phyloP scores from a whole-genome alignment of 2,329 filamentous ascomycete genomes.

The Penicillium sp. region DNA sequence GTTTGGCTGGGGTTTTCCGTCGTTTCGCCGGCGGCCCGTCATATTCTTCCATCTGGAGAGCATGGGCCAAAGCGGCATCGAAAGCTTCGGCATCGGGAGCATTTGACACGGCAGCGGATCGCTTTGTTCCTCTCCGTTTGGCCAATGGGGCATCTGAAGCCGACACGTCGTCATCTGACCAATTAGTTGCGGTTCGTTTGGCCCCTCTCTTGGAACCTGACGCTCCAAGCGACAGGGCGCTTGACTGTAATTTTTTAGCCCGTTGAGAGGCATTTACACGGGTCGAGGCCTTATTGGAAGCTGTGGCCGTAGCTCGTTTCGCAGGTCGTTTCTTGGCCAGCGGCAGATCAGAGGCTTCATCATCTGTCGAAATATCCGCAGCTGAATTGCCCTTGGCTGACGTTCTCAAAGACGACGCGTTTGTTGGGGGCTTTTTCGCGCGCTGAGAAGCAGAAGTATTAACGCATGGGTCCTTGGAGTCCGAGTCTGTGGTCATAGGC shows the following conservation, averaged over 20 bases:
- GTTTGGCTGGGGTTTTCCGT: conserved; percentile 28
- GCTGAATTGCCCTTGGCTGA: background rate
- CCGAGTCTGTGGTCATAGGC: conserved; percentile 53
- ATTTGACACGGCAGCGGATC: conserved; percentile 46
- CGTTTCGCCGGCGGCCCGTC: conserved; percentile 39
- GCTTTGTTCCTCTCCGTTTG: conserved; percentile 53
- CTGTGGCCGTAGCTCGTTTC: conserved; percentile 51
- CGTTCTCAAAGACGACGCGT: conserved; percentile 48
- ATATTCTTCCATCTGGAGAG: conserved; percentile 60
- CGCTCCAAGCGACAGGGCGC: conserved; percentile 49
- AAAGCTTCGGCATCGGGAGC: conserved; percentile 35
- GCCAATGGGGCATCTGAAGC: conserved; percentile 58
- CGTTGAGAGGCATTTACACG: conserved; percentile 49
- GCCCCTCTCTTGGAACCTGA: conserved; percentile 31
- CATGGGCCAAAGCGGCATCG: conserved; percentile 57
- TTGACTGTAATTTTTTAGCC: conserved; percentile 51
- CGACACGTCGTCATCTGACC: conserved; percentile 37
- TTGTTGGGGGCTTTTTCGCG: conserved; percentile 51
- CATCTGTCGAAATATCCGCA: background rate
- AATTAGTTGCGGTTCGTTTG: conserved; percentile 47
- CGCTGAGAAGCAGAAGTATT: conserved; percentile 50
- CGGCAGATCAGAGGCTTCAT: background rate
- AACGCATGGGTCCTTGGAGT: conserved; percentile 34
- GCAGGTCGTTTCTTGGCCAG: background rate
- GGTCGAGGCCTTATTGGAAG: conserved; percentile 38